Evolutionary conservation across 1,284 basidiomycete genomes (phyloP), one percentile per base, ranked within the genome.

Genomic region (Ceratobasidium sp.): DNA sequence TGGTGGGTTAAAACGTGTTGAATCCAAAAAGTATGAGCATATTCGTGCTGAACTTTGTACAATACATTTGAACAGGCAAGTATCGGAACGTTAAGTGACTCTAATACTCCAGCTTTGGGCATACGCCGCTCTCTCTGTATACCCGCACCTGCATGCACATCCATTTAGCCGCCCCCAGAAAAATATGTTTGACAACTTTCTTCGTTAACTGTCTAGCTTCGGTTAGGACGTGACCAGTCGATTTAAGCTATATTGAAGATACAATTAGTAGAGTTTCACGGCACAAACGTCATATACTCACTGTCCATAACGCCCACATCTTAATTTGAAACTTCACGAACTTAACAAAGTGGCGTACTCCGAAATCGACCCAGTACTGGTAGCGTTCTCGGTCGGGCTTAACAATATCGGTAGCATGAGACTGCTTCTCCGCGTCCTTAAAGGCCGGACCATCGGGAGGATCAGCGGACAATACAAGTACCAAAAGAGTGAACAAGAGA

Each of bases 381-480:
- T 57, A n/a, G 9, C 54, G 54, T n/a, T 23, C n/a, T 10, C 12
- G n/a, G 10, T 28, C 10, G 9, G 54, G 54, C 54, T 57, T 57
- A 10, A 57, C 9, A 10, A 57, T 15, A 57, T 57, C 54, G 28
- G 54, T 57, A 10, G n/a, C n/a, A n/a, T 57, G 12, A 23, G 54
- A 57, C 28, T 57, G 13, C n/a, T 57, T 13, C 15, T 10, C 28
- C n/a, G 54, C 54, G 15, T 57, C 54, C n/a, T 57, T 28, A n/a
- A 57, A 57, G 15, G 54, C 9, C 12, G 12, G 54, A 57, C 54
- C 28, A 23, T n/a, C 10, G 10, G 54, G 54, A 23, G 54, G 54
- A 57, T 57, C 54, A 23, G n/a, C n/a, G 12, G 54, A 57, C 54
- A 57, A n/a, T 9, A 57, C 28, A n/a, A 57, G n/a, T n/a, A 57